These are phyloP conservation scores for Pezicula carpinea DNA, from an alignment of 2,329 filamentous ascomycete genomes.

Conservation along the genomic window DNA sequence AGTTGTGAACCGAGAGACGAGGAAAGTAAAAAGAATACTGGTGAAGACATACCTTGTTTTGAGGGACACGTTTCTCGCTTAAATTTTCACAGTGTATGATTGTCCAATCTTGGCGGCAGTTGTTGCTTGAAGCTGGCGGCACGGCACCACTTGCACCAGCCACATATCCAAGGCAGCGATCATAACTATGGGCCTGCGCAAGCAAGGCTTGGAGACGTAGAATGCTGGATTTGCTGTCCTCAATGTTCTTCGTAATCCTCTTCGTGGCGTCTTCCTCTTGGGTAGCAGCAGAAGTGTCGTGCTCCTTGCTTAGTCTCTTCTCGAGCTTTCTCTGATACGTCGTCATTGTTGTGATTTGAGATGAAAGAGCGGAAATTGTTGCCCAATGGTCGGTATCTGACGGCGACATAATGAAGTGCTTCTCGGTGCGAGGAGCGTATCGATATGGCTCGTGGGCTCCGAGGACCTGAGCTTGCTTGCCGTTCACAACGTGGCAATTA, in stretches of 20 bases:
- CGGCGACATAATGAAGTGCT: neutral
- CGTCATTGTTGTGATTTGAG: neutral
- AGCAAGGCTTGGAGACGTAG: neutral
- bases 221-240: neutral
- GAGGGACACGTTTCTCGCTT: neutral
- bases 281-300: too few relatives aligned
- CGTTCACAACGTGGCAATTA: neutral
- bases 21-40: neutral
- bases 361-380: neutral
- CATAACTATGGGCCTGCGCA: neutral
- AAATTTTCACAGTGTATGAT: neutral
- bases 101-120: neutral
- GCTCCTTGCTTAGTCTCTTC: too few relatives aligned
- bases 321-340: neutral
- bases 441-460: neutral
- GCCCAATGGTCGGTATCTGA: neutral
- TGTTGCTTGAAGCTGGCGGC: neutral
- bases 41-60: neutral
- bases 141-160: neutral
- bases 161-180: neutral
- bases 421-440: neutral
- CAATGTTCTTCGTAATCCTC: too few relatives aligned
- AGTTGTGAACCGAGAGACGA: neutral
- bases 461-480: neutral
- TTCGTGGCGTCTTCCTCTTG: too few relatives aligned